phyloP scores from a whole-genome alignment of 306 rosid genomes.

The Acacia confusa region DNA sequence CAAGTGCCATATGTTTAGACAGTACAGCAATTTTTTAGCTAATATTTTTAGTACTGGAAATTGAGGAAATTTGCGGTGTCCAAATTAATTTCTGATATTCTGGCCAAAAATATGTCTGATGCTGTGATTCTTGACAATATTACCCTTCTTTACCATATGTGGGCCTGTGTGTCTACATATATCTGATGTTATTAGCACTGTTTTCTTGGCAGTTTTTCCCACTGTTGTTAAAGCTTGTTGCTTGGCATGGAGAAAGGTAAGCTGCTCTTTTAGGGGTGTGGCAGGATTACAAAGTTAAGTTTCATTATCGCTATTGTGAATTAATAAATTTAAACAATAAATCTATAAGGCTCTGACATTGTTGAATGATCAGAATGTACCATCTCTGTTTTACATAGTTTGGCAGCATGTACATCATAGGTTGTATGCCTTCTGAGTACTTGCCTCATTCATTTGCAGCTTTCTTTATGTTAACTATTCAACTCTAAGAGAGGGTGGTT shows the following conservation, averaged over 20 bases:
- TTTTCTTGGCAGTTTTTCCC: constrained; percentile 84
- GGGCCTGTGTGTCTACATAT: constrained; percentile 24
- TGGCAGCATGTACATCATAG: not conserved
- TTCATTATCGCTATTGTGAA: constrained; percentile 15
- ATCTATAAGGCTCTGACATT: not conserved
- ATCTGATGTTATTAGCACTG: constrained; percentile 28
- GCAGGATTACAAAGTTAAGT: not conserved
- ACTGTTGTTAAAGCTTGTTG: constrained; percentile 83
- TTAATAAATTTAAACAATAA: constrained; percentile 6
- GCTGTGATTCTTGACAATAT: constrained; percentile 3
- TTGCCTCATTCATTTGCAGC: not conserved
- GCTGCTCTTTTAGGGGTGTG: constrained; percentile 10
- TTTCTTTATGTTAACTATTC: not conserved
- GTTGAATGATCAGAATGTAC: not conserved
- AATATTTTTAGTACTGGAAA: not conserved
- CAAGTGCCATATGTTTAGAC: constrained; percentile 3
- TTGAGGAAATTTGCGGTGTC: constrained; percentile 1
- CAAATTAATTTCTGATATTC: not conserved
- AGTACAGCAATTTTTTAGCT: not conserved
- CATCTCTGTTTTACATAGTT: not conserved
- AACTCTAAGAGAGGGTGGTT: not conserved
- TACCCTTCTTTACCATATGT: constrained; percentile 12
- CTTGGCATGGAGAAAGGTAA: constrained; percentile 92
- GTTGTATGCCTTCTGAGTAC: not conserved
- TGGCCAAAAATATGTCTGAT: not conserved